phyloP scores from a whole-genome alignment of 768 basidiomycete species.

The Mycena metata region DNA sequence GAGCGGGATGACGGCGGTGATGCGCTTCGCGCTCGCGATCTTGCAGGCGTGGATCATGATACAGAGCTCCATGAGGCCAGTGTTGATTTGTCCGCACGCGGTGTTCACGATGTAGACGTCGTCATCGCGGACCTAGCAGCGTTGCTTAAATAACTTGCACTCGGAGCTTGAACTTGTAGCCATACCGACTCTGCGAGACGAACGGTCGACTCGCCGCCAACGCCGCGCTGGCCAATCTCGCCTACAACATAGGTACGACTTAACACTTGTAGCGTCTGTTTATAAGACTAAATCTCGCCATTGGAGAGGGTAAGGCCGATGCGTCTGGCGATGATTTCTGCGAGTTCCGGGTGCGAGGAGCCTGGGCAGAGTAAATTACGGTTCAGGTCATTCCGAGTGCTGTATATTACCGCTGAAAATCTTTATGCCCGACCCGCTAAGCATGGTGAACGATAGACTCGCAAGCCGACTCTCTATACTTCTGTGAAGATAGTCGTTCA shows the following conservation, averaged over 20 bases:
- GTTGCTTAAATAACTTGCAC: too few species aligned
- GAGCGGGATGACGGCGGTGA: constrained; percentile 96
- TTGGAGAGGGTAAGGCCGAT: constrained; percentile 91
- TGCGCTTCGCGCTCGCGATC: constrained; percentile 95
- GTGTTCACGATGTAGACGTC: constrained; percentile 99
- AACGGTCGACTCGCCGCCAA: constrained; percentile 88
- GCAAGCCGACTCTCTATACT: too few species aligned
- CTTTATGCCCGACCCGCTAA: constrained; percentile 69
- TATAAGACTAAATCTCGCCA: too few species aligned
- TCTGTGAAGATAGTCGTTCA: too few species aligned
- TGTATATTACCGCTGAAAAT: constrained; percentile 63
- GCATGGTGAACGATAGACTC: constrained; percentile 48
- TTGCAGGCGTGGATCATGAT: constrained; percentile 99
- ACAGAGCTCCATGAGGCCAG: constrained; percentile 95
- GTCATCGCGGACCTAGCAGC: constrained; percentile 88
- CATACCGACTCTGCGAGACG: constrained; percentile 67
- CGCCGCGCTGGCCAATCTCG: constrained; percentile 87
- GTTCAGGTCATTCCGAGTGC: constrained; percentile 15
- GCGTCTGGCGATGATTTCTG: constrained; percentile 91
- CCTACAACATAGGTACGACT: too few species aligned
- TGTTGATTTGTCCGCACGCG: constrained; percentile 87
- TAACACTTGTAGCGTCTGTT: too few species aligned
- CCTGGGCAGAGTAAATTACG: constrained; percentile 59
- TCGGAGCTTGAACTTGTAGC: too few species aligned
- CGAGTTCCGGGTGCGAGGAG: constrained; percentile 94